Conservation (phyloP, 129 eudicot genomes). For the Chrysanthemum seticuspe region DNA sequence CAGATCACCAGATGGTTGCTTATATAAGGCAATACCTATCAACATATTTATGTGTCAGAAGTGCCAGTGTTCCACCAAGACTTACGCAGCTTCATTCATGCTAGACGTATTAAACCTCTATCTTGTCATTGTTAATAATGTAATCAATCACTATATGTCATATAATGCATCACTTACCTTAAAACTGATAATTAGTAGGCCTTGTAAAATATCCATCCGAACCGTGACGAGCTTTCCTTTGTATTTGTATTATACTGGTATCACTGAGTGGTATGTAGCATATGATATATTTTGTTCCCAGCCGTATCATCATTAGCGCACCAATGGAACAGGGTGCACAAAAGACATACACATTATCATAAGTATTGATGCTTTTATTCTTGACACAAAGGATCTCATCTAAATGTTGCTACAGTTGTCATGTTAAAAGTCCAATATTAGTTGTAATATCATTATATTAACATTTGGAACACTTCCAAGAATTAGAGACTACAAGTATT, state of each 20-base stretch:
- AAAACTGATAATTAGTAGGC: not conserved
- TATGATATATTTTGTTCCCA: not conserved
- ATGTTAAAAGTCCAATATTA: not conserved
- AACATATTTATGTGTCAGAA: not conserved
- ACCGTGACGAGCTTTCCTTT: not conserved
- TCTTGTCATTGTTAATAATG: constrained; percentile 7
- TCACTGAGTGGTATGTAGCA: not conserved
- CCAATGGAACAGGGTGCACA: not conserved
- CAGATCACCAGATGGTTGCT: constrained; percentile 2
- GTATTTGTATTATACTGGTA: not conserved
- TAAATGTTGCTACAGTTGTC: not conserved
- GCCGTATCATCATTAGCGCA: not conserved
- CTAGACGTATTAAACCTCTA: constrained; percentile 4
- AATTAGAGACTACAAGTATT: not conserved
- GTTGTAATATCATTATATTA: not conserved
- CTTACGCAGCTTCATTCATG: constrained; percentile 5
- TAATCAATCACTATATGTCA: constrained; percentile 5
- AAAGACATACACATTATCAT: not conserved
- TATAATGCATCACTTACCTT: not conserved
- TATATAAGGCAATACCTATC: not conserved
- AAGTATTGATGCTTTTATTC: not conserved
- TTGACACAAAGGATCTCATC: not conserved
- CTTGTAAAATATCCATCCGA: not conserved
- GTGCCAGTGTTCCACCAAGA: not conserved
- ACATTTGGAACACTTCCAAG: not conserved